Percentiles rank a stretch among this genome's conserved stretches.
Conservation (phyloP, 2,329 filamentous ascomycete genomes). For the Venturia carpophila region DNA sequence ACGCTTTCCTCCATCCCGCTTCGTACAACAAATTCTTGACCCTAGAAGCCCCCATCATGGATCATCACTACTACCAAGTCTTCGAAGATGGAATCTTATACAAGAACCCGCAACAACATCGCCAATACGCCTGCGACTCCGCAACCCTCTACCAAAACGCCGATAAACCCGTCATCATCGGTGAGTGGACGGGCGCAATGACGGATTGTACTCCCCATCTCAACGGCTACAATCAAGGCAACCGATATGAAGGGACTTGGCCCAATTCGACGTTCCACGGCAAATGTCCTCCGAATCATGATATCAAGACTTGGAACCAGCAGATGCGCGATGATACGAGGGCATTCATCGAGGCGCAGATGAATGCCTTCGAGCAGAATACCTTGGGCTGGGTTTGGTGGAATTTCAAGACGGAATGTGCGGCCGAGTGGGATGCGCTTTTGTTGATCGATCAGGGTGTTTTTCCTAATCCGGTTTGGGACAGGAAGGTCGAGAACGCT, state of each 20-base stretch:
- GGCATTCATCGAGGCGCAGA: slow-evolving; percentile 48
- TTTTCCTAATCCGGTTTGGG: slow-evolving; percentile 40
- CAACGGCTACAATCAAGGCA: slow-evolving; percentile 50
- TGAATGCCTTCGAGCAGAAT: slow-evolving; percentile 44
- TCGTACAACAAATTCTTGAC: slow-evolving; percentile 56
- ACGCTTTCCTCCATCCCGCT: slow-evolving; percentile 46
- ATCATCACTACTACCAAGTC: slow-evolving; percentile 63
- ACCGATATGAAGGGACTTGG: slow-evolving; percentile 53
- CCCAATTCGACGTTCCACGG: slow-evolving; percentile 42
- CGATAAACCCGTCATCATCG: slow-evolving; percentile 61
- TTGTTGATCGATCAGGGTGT: slow-evolving; percentile 42
- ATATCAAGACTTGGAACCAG: slow-evolving; percentile 41
- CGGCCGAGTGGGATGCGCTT: slow-evolving; percentile 48
- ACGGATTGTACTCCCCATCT: slow-evolving; percentile 50
- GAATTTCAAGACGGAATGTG: slow-evolving; percentile 51
- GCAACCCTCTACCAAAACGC: slow-evolving; percentile 40
- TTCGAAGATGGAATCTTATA: slow-evolving; percentile 48
- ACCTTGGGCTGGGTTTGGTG: slow-evolving; percentile 51
- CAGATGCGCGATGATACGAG: slow-evolving; percentile 40
- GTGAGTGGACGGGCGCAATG: slow-evolving; percentile 62
- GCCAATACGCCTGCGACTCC: slow-evolving; percentile 49
- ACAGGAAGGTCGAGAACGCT: background rate
- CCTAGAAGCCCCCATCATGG: slow-evolving; percentile 41
- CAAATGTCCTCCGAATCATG: slow-evolving; percentile 46
- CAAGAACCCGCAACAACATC: slow-evolving; percentile 45